Base-by-base conservation (phyloP, 805 yeast species). In the Yarrowia hollandica region DNA sequence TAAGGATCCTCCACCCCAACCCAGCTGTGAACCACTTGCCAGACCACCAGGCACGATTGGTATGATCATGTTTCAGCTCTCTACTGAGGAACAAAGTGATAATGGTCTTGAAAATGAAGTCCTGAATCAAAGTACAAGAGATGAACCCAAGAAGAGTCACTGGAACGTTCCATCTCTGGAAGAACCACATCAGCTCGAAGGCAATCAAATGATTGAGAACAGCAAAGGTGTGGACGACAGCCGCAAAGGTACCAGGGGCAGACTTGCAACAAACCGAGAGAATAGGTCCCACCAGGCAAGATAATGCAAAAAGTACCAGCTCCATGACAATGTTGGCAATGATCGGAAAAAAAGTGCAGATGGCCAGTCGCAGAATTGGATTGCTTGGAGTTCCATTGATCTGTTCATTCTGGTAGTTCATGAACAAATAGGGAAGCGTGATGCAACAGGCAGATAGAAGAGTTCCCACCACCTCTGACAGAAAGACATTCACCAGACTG, bases 1-100 rank as follows among this genome's bases (percentile, higher is more conserved):
- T 81, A 78, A 86, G 81, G 25, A 91, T 90, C 77, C 83, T 80
- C 80, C 81, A 81, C 60, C 96, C 96, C 72, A 88, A 76, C 69
- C 90, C 89, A 58, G 88, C 79, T 56, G 89, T 87, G 67, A 52
- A 25, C 75, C 75, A 72, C 15, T 58, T 55, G 1, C 74, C 75
- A 3, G 64, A 59, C 75, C 91, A 86, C 89, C 90, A 85, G 2
- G 91, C 85, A 33, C 79, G 68, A 65, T 85, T 87, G 0, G 88
- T 72, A 42, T 75, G 78, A 62, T 80, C 86, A 63, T 79, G 82
- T 60, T 77, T 79, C 21, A 64, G 78, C 66, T 89, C 96, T 48
- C 85, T 77, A 7, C 87, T 79, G 37, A 88, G 68, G 4, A 84
- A 63, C 0, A 81, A 44, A 1, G 80, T 74, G 0, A 82, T 79